These are phyloP conservation scores for Sugiyamaella grinbergsii DNA, from an alignment of 1,139 yeast genomes.

Conservation along the genomic window DNA sequence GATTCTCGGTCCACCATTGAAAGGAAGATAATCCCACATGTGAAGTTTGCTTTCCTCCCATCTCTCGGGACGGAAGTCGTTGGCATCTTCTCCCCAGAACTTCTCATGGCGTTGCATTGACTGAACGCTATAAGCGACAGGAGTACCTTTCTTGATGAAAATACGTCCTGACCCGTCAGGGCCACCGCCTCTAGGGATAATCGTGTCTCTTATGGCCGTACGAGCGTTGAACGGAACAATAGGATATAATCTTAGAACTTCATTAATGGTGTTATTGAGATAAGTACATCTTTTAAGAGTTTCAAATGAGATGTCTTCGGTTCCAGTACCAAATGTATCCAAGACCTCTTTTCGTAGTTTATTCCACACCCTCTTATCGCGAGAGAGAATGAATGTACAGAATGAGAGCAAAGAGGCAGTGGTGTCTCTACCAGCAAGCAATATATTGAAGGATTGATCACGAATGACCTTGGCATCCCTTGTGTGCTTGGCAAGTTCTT, in stretches of 20 bases:
- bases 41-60: constrained; percentile 43
- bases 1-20: constrained; percentile 63
- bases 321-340: constrained; percentile 33
- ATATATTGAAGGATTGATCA: constrained; percentile 54
- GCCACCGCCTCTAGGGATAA: constrained; percentile 58
- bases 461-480: constrained; percentile 53
- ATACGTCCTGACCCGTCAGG: constrained; percentile 48
- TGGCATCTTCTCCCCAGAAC: constrained; percentile 54
- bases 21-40: constrained; percentile 55
- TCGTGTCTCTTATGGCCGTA: constrained; percentile 50
- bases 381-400: constrained; percentile 50
- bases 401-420: constrained; percentile 58
- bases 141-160: constrained; percentile 51
- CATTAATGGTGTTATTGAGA: constrained; percentile 53
- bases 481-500: constrained; percentile 54
- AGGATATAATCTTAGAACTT: constrained; percentile 56
- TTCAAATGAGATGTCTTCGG: constrained; percentile 47
- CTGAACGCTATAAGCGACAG: constrained; percentile 50
- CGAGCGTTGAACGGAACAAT: constrained; percentile 58
- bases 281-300: constrained; percentile 53
- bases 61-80: constrained; percentile 54
- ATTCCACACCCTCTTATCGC: constrained; percentile 47
- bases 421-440: constrained; percentile 60
- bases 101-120: constrained; percentile 50
- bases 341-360: constrained; percentile 48